Base-by-base conservation (phyloP, 495 filamentous ascomycete genomes). In the Penicillium diatomitis region DNA sequence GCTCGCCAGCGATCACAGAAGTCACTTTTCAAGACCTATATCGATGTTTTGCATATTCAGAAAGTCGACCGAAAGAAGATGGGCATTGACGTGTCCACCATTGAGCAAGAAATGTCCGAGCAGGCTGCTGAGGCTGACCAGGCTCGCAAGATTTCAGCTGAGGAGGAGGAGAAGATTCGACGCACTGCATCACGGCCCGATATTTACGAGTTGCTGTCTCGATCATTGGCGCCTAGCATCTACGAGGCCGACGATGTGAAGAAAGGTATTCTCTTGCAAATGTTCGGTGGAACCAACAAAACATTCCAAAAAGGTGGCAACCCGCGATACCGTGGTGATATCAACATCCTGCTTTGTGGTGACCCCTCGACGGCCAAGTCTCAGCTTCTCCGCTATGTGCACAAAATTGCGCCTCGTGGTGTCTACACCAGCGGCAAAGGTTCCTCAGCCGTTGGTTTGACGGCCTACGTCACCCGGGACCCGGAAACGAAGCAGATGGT, bases 161-260 rank as follows among this genome's bases (percentile, higher is more conserved):
- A 95, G 53, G 91, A 97, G 57, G 87, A 95, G 59, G 81, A 83
- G 39, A 90, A 85, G 69, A 97, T 99, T 63, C 87, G 80, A 64
- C 79, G 71, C 30, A 92, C 88, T 27, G 87, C 88, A 4, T 77
- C 78, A 11, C 79, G 92, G 43, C 76, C 85, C 5, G 94, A 99
- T 63, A 80, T 97, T 38, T 99, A 99, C 62, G 88, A 99, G 39
- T 80, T 99, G 33, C 81, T 99, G 4, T 78, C 94, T 12, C 83
- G 92, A 9, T 97, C 92, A 0, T 70, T 99, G 27, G 94, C 94
- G 2, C 92, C 92, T 12, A 95, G 88, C 50, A 80, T 99, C 55
- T 97, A 94, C 70, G 92, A 99, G 64, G 88, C 92, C 86, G 94
- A 97, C 50, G 92, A 99, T 62, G 88, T 97, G 34, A 97, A 97